phyloP scores from a whole-genome alignment of 225 moss, liverwort and hornwort genomes.

The Pseudoscleropodium purum region DNA sequence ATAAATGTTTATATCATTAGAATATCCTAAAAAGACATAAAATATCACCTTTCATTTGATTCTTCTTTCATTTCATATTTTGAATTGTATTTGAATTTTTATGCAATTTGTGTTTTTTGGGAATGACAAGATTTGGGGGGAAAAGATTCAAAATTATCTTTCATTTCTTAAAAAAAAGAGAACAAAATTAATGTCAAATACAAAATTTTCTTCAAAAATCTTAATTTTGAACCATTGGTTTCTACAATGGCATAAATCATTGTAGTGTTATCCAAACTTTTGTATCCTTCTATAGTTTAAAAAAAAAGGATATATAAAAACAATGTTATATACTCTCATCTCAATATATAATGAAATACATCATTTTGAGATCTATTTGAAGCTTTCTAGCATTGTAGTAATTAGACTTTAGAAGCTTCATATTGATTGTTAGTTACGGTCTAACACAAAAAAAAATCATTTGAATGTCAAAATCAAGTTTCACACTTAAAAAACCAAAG shows the following conservation, averaged over 20 bases:
- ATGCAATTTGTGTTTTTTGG: background rate
- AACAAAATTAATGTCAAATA: background rate
- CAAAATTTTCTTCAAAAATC: background rate
- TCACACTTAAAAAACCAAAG: rapidly evolving
- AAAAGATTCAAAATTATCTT: background rate
- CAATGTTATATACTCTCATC: background rate
- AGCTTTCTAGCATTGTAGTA: rapidly evolving
- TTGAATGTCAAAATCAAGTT: background rate
- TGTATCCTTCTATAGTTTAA: background rate
- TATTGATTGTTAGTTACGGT: background rate
- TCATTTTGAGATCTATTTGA: background rate
- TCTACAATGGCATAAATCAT: background rate
- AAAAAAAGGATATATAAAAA: background rate
- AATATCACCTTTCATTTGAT: background rate
- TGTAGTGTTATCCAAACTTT: background rate
- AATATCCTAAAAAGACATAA: background rate
- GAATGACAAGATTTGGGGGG: background rate
- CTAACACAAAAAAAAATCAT: background rate
- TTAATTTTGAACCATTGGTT: background rate
- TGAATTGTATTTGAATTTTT: background rate
- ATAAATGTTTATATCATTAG: background rate
- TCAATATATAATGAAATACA: background rate
- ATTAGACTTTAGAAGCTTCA: background rate
- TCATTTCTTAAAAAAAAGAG: background rate
- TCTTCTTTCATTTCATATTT: background rate